These are phyloP conservation scores for Aspergillus kassunensis DNA, from an alignment of 495 filamentous ascomycete species.

Conservation along the genomic window DNA sequence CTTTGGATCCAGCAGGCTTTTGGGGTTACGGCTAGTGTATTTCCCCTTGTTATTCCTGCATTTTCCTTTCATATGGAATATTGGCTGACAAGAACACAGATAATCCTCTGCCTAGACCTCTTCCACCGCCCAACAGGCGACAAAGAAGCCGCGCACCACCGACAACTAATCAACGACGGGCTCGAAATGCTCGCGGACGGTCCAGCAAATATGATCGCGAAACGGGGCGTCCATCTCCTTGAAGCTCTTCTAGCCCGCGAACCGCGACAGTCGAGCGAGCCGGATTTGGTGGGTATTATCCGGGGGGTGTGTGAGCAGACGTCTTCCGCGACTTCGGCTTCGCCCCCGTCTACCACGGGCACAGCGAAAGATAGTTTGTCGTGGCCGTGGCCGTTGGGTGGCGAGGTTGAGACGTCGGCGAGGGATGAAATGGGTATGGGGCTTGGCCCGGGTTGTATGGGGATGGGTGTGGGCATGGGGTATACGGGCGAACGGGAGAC, in stretches of 20 bases:
- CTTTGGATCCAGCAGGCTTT: constrained; percentile 8
- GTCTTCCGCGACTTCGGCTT: not conserved
- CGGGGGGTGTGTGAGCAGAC: constrained; percentile 4
- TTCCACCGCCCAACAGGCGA: not conserved
- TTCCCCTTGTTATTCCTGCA: not conserved
- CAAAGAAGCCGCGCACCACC: not conserved
- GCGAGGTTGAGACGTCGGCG: not conserved
- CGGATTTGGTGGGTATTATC: constrained; percentile 6
- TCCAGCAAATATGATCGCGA: constrained; percentile 2
- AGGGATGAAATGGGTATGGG: not conserved
- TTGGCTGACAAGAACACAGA: not conserved
- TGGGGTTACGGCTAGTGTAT: not conserved
- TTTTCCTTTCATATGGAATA: not conserved
- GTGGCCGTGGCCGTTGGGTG: constrained; percentile 1
- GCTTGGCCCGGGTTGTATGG: not conserved
- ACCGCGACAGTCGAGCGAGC: not conserved
- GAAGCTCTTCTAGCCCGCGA: constrained; percentile 22
- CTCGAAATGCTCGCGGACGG: constrained; percentile 1
- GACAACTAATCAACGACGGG: not conserved
- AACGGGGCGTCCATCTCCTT: not conserved
- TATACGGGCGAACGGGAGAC: constrained; percentile 15
- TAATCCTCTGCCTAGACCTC: constrained; percentile 5
- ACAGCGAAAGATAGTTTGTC: not conserved
- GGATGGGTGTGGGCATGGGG: constrained; percentile 1
- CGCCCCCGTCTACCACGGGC: not conserved